A percentile compares a stretch with the other conserved stretches of the same genome.
Conservation (phyloP, 1,284 basidiomycete genomes). For the Ustilago bromivora region DNA sequence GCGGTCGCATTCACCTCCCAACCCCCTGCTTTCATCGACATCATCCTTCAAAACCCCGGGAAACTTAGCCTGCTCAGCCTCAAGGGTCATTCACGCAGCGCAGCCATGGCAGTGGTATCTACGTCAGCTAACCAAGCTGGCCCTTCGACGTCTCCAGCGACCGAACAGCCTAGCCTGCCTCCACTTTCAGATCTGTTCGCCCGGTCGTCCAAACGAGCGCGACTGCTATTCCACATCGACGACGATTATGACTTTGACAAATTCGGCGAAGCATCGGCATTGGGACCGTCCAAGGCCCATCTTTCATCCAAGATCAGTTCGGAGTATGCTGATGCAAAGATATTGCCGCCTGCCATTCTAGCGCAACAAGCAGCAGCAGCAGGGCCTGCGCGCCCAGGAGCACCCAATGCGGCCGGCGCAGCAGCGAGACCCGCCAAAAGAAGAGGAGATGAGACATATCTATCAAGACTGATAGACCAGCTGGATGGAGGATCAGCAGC, state of each 20-base stretch:
- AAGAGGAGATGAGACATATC: constrained; percentile 31
- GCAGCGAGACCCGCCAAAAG: constrained; percentile 16
- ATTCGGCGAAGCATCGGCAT: constrained; percentile 34
- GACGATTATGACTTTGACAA: constrained; percentile 44
- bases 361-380: constrained; percentile 85
- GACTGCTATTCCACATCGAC: constrained; percentile 44
- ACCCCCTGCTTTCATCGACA: neutral
- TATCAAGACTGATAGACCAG: constrained; percentile 37
- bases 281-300: constrained; percentile 69
- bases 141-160: constrained; percentile 16
- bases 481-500: constrained; percentile 34
- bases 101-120: constrained; percentile 19
- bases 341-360: constrained; percentile 83
- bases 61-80: neutral
- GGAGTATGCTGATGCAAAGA: constrained; percentile 88
- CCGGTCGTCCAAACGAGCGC: constrained; percentile 46
- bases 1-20: constrained; percentile 2
- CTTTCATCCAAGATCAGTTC: constrained; percentile 78
- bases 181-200: constrained; percentile 48
- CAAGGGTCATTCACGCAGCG: neutral
- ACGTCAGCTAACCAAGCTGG: constrained; percentile 19
- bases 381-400: constrained; percentile 70
- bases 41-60: neutral
- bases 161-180: constrained; percentile 27
- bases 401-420: constrained; percentile 13